Base-by-base conservation (phyloP, 2,329 filamentous ascomycete species). In the Pyrenophora tritici-repentis region DNA sequence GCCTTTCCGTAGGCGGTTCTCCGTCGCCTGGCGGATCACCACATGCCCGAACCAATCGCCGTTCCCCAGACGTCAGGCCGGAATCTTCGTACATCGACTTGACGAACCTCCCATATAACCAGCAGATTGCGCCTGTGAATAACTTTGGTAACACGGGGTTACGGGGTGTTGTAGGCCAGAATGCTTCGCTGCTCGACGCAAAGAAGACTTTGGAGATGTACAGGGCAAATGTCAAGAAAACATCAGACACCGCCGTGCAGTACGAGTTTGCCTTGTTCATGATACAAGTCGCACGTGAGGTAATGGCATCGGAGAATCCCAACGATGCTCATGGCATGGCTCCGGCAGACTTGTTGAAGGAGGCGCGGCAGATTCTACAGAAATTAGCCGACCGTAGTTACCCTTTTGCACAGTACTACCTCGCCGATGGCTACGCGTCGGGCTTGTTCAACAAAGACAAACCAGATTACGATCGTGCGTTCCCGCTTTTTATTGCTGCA, bases 141-240 rank as follows among this genome's bases (percentile, higher is more conserved):
- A 78, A 83, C 22, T 81, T 96, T 53, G 90, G 95, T 73, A 97
- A 97, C 69, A 86, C 88, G 9, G 83, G 88, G 56, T 78, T 99
- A 41, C 87, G 90, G 53, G 86, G 82, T 48, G 86, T 84, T 13
- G 86, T 99, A 18, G 94, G 94, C 37, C 88, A 85, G 68, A 96
- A 96, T 76, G 93, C 93, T 3, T 96, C 92, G 16, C 81, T 99
- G 10, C 83, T 99, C 24, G 92, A 91, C 67, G 88, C 90, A 29
- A 90, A 93, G 69, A 92, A 97, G 76, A 99, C 94, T 1, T 83
- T 99, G 41, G 92, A 97, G 47, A 97, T 97, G 93, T 99, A 99
- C 73, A 85, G 93, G 37, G 87, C 88, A 47, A 99, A 97, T 68
- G 90, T 97, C 51, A 97, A 97, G 78, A 99, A 99, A 79, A 96